phyloP scores from a whole-genome alignment of 2,329 filamentous ascomycete species.

The Metarhizium guizhouense region DNA sequence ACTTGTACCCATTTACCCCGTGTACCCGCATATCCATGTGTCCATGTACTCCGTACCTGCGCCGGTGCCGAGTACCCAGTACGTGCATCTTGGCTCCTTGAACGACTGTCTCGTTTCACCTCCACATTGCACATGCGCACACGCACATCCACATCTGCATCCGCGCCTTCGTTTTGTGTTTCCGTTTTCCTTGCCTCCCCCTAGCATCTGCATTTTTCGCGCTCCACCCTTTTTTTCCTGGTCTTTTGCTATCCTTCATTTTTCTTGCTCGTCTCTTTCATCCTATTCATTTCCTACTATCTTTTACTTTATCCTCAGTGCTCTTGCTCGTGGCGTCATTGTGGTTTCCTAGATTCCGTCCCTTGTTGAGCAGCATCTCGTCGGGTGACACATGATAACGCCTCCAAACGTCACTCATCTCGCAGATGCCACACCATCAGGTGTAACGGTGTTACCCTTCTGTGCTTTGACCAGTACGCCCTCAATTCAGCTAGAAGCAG shows the following conservation, averaged over 20 bases:
- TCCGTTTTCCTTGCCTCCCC: neutral
- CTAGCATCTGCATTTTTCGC: slow-evolving; percentile 1
- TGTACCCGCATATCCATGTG: neutral
- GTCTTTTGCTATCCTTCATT: neutral
- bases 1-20: neutral
- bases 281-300: neutral
- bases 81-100: too few species aligned
- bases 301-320: neutral
- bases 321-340: neutral
- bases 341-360: neutral
- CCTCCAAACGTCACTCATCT: neutral
- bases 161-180: slow-evolving; percentile 1
- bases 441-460: neutral
- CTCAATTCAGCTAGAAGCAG: slow-evolving; percentile 3
- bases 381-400: slow-evolving; percentile 2
- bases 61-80: too few species aligned
- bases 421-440: neutral
- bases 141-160: neutral
- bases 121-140: neutral
- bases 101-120: too few species aligned
- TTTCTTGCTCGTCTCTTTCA: slow-evolving; percentile 4
- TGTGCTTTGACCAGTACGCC: neutral
- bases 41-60: neutral
- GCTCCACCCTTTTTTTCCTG: slow-evolving; percentile 2
- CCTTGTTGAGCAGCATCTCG: neutral